Evolutionary conservation across 306 rosid genomes (phyloP).

Genomic region (Medicago lupulina): DNA sequence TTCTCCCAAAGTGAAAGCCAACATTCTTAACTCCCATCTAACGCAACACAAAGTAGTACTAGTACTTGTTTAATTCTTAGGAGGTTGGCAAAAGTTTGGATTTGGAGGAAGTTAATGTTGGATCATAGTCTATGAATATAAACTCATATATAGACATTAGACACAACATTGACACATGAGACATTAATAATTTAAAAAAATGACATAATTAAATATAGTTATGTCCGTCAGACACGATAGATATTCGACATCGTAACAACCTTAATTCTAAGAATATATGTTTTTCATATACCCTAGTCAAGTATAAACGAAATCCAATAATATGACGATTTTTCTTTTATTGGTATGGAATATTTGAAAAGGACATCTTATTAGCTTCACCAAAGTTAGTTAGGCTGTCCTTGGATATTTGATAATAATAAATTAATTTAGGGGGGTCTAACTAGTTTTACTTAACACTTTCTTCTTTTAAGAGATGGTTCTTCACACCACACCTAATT

Average conservation of each 20-base stretch:
- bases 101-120: slow-evolving; percentile 17
- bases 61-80: slow-evolving; percentile 32
- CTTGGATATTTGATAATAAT: not conserved
- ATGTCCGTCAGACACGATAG: too few species aligned
- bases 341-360: slow-evolving; percentile 15
- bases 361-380: slow-evolving; percentile 1
- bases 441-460: not conserved
- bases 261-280: too few species aligned
- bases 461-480: too few species aligned
- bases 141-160: too few species aligned
- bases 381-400: not conserved
- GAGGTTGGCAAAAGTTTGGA: slow-evolving; percentile 41
- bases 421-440: slow-evolving; percentile 18
- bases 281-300: too few species aligned
- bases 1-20: slow-evolving; percentile 44
- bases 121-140: not conserved
- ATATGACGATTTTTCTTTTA: not conserved
- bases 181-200: too few species aligned
- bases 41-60: slow-evolving; percentile 53
- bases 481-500: slow-evolving; percentile 11
- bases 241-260: too few species aligned
- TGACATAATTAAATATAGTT: too few species aligned
- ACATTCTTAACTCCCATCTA: slow-evolving; percentile 73
- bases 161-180: too few species aligned
- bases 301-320: too few species aligned